These are phyloP conservation scores for Gynochthodes officinalis DNA, from an alignment of 257 asterid genomes.

Conservation along the genomic window DNA sequence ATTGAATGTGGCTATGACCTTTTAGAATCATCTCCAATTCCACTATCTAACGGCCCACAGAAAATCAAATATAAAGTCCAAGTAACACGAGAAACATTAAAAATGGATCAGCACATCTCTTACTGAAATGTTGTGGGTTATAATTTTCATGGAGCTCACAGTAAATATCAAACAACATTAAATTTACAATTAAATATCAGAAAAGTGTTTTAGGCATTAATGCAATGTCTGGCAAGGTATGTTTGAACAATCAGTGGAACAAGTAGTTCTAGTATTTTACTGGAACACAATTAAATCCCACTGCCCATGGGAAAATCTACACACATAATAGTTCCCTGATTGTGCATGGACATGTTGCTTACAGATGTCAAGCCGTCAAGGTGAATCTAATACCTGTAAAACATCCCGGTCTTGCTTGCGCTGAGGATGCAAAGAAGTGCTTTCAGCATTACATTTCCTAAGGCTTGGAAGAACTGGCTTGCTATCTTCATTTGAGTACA, in stretches of 20 bases:
- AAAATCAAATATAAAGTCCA: neutral
- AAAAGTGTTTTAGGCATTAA: neutral
- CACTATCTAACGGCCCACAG: neutral
- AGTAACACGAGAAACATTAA: neutral
- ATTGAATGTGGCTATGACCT: neutral
- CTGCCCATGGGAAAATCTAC: constrained; percentile 7
- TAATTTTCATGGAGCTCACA: neutral
- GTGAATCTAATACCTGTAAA: constrained; percentile 47
- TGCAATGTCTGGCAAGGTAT: neutral
- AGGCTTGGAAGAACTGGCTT: constrained; percentile 42
- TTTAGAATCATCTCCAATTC: neutral
- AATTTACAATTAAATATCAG: neutral
- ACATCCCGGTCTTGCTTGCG: constrained; percentile 43
- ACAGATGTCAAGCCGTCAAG: constrained; percentile 10
- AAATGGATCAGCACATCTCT: neutral
- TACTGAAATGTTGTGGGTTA: neutral
- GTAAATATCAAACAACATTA: neutral
- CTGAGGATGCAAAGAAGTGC: constrained; percentile 21
- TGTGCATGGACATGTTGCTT: constrained; percentile 6
- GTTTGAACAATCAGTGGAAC: neutral
- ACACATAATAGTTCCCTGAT: constrained; percentile 7
- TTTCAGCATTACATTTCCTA: constrained; percentile 28
- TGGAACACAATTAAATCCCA: neutral
- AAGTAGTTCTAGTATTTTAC: neutral
- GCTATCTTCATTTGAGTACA: constrained; percentile 36